These are phyloP conservation scores for Calonectria montana DNA, from an alignment of 2,329 filamentous ascomycete species.

Conservation along the genomic window DNA sequence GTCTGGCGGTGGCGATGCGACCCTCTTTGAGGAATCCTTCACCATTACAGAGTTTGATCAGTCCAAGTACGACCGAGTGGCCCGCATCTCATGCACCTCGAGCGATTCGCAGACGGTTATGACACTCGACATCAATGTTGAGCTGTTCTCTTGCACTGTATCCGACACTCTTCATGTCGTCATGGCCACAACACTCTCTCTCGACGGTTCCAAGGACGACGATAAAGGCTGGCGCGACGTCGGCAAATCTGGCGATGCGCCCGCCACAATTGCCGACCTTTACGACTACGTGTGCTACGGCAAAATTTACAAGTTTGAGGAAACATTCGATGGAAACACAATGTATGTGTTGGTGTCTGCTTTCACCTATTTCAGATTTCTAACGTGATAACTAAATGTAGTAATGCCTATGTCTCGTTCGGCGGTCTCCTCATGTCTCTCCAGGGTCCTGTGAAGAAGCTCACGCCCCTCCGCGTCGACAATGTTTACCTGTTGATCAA, in stretches of 20 bases:
- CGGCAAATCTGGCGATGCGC: slow-evolving; percentile 62
- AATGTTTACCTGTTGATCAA: slow-evolving; percentile 94
- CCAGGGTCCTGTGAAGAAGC: slow-evolving; percentile 94
- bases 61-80: slow-evolving; percentile 94
- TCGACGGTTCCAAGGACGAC: slow-evolving; percentile 86
- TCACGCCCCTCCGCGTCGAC: slow-evolving; percentile 91
- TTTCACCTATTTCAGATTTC: not conserved
- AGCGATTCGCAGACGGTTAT: slow-evolving; percentile 80
- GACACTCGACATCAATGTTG: slow-evolving; percentile 92
- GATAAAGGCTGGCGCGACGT: slow-evolving; percentile 85
- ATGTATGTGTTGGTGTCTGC: slow-evolving; percentile 68
- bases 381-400: slow-evolving; percentile 51
- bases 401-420: slow-evolving; percentile 94
- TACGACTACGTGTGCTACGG: slow-evolving; percentile 91
- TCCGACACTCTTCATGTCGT: slow-evolving; percentile 85
- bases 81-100: slow-evolving; percentile 83
- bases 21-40: slow-evolving; percentile 95
- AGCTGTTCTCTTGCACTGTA: slow-evolving; percentile 82
- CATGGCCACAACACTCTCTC: slow-evolving; percentile 84
- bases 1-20: slow-evolving; percentile 79
- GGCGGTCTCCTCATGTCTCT: slow-evolving; percentile 91
- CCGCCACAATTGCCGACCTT: slow-evolving; percentile 77
- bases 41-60: slow-evolving; percentile 82
- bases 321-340: slow-evolving; percentile 80
- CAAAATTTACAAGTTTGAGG: slow-evolving; percentile 90